These are phyloP conservation scores for Starmerella stigmatis DNA, from an alignment of 805 yeast genomes.

Conservation along the genomic window DNA sequence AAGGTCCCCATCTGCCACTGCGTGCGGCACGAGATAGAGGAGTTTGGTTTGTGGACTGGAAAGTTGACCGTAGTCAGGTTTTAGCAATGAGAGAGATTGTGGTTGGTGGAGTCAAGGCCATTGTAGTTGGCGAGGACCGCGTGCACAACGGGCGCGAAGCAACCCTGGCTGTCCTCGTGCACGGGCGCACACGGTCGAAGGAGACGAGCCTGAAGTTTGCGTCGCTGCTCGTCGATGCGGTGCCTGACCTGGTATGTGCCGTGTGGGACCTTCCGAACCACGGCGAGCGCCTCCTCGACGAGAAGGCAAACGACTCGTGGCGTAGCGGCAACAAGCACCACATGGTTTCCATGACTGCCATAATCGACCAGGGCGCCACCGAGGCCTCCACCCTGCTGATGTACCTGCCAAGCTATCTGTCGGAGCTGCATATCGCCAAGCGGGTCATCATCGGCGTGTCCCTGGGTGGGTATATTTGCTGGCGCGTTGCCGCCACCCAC, in stretches of 20 bases:
- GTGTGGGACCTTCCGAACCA: conserved; percentile 49
- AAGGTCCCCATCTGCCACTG: no score
- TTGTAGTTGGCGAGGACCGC: conserved; percentile 36
- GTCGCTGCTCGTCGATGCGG: conserved; percentile 11
- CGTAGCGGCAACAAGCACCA: conserved; percentile 40
- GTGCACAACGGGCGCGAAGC: conserved; percentile 21
- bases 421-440: conserved; percentile 24
- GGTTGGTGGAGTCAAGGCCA: conserved; percentile 40
- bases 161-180: conserved; percentile 38
- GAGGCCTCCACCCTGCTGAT: conserved; percentile 39
- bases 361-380: conserved; percentile 39
- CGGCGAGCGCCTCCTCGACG: conserved; percentile 38
- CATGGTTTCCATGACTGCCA: conserved; percentile 41
- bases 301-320: conserved; percentile 38
- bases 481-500: conserved; percentile 38
- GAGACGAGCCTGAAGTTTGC: conserved; percentile 36
- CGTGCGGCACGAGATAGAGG: no score
- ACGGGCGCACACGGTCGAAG: conserved; percentile 38
- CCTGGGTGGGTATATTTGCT: conserved; percentile 49
- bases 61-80: no score
- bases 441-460: conserved; percentile 41
- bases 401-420: conserved; percentile 35
- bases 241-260: conserved; percentile 33
- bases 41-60: neutral
- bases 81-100: conserved; percentile 14